These are phyloP conservation scores for Anthracocystis setariae DNA, from an alignment of 1,284 basidiomycete species.

Conservation along the genomic window DNA sequence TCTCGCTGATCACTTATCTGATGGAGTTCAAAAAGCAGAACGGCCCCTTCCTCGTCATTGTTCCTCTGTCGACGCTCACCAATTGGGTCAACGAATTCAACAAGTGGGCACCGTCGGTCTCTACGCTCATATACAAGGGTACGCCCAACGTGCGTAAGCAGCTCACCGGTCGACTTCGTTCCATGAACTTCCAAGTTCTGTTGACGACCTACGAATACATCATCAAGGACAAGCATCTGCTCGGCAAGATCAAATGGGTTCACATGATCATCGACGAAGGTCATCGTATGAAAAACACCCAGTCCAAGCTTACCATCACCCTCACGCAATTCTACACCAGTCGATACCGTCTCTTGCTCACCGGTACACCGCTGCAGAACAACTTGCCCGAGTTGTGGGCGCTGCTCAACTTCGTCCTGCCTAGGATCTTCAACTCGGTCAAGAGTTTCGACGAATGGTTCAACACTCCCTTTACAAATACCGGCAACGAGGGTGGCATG, in stretches of 20 bases:
- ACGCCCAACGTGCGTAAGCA: conserved; percentile 64
- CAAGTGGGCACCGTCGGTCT: conserved; percentile 67
- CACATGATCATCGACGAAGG: conserved; percentile 73
- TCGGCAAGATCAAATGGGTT: conserved; percentile 68
- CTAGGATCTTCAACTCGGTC: conserved; percentile 98
- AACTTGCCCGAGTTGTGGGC: conserved; percentile 99
- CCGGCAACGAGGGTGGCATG: conserved; percentile 81
- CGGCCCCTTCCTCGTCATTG: conserved; percentile 67
- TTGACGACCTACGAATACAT: conserved; percentile 68
- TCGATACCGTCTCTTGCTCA: conserved; percentile 92
- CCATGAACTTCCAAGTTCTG: conserved; percentile 66
- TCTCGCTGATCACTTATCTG: conserved; percentile 67
- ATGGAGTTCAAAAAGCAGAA: conserved; percentile 68
- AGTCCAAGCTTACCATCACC: conserved; percentile 91
- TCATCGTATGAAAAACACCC: conserved; percentile 99
- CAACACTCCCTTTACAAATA: conserved; percentile 98
- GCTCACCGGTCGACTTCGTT: conserved; percentile 56
- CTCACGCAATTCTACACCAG: conserved; percentile 93
- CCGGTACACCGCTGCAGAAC: conserved; percentile 97
- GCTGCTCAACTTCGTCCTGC: conserved; percentile 95
- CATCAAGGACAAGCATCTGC: conserved; percentile 68
- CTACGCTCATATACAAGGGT: conserved; percentile 66
- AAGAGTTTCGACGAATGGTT: conserved; percentile 99
- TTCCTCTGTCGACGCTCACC: conserved; percentile 66
- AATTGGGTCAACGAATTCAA: conserved; percentile 68